Base-by-base conservation (phyloP, 192 early-diverging fungal species). In the Neocallimastix lanati region DNA sequence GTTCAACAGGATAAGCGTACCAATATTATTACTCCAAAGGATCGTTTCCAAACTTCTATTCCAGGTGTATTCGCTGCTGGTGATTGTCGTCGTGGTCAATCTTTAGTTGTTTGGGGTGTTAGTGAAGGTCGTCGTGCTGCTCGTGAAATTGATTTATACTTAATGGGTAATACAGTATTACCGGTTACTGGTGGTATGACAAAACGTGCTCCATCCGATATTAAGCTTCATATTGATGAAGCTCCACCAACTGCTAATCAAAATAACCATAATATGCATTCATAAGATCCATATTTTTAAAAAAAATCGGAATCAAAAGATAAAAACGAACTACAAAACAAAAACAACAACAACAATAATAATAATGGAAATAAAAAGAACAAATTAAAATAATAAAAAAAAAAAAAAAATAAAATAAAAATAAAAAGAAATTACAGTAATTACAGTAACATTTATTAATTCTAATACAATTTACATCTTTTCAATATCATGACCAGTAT, bases 91-190 rank as follows among this genome's bases (percentile, higher is more conserved):
- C 90, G 97, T 28, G 97, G 97, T 16, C 96, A 97, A 88, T 91
- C 89, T 35, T 85, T 99, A 78, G 95, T 99, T 82, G 97, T 99
- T 36, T 96, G 95, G 94, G 97, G 94, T 83, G 98, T 99, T 85
- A 97, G 96, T 84, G 97, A 99, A 85, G 97, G 97, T 77, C 90
- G 97, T 76, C 92, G 95, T 87, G 92, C 93, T 77, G 97, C 97
- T 14, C 89, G 96, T 36, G 95, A 98, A 84, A 89, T 98, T 29
- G 97, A 99, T 82, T 81, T 92, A 79, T 90, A 86, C 84, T 83
- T 99, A 82, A 90, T 89, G 84, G 93, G 92, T 79, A 88, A 88
- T 81, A 97, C 94, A 28, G 85, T 90, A 21, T 82, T 99, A 83
- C 96, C 96, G 11, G 92, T 95, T 21, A 86, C 92, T 6, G 97